These are phyloP conservation scores for Iris macrosiphon DNA, from an alignment of 106 monocot species.

Conservation along the genomic window DNA sequence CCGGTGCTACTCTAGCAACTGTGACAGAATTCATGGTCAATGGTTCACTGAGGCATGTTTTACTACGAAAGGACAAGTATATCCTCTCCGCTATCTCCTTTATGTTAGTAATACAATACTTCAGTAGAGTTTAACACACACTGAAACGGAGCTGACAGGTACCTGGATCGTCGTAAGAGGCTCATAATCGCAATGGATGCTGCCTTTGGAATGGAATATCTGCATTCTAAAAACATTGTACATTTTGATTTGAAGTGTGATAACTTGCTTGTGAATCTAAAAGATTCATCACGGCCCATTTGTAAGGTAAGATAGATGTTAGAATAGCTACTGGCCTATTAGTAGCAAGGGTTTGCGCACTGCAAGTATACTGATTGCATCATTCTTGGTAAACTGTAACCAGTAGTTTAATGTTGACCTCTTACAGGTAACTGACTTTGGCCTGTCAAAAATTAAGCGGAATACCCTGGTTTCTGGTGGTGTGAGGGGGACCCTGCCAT, in stretches of 20 bases:
- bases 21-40: constrained; percentile 92
- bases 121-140: background rate
- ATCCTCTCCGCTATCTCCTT: background rate
- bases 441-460: constrained; percentile 83
- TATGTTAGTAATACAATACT: background rate
- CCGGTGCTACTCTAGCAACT: constrained; percentile 77
- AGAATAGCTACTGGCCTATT: background rate
- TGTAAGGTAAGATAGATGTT: constrained; percentile 62
- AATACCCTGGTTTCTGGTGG: constrained; percentile 94
- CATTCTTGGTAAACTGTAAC: constrained; percentile 1
- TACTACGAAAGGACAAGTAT: constrained; percentile 74
- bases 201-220: constrained; percentile 96
- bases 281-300: constrained; percentile 80
- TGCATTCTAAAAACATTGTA: constrained; percentile 89
- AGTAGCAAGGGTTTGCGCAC: background rate
- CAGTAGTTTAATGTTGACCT: constrained; percentile 1
- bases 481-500: constrained; percentile 91
- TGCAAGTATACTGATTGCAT: background rate
- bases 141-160: constrained; percentile 30
- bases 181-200: constrained; percentile 96
- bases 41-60: constrained; percentile 80
- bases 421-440: constrained; percentile 83
- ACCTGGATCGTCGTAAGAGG: constrained; percentile 72
- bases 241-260: constrained; percentile 99
- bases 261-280: constrained; percentile 91